These are phyloP conservation scores for Corymbia calophylla DNA, from an alignment of 441 rosid genomes.

Conservation along the genomic window DNA sequence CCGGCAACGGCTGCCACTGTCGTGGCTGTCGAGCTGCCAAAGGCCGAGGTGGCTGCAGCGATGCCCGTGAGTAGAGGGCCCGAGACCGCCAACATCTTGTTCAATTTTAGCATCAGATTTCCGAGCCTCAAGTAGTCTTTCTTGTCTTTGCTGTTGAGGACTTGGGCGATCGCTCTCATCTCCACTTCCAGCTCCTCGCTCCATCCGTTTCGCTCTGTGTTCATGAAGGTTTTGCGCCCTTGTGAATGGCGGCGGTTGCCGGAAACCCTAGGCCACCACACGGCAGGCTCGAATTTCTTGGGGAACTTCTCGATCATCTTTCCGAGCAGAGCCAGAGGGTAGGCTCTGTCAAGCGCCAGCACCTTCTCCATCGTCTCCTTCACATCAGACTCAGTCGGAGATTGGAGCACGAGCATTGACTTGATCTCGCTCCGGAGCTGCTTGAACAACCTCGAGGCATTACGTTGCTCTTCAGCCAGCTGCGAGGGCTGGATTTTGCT, in stretches of 20 bases:
- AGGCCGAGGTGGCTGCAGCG: not conserved
- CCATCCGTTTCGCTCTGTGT: not conserved
- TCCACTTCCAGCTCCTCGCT: conserved; percentile 8
- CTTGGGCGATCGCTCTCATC: conserved; percentile 3
- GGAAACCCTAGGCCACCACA: conserved; percentile 3
- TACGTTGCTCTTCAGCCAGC: conserved; percentile 13
- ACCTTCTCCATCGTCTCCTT: not conserved
- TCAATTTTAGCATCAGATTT: not conserved
- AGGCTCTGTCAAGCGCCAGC: conserved; percentile 7
- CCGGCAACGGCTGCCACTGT: not conserved
- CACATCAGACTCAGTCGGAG: not conserved
- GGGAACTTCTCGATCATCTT: conserved; percentile 14
- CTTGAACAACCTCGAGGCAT: not conserved
- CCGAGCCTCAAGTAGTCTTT: conserved; percentile 8
- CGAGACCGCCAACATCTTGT: not conserved
- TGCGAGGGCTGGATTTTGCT: conserved; percentile 12
- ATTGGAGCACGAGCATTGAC: not conserved
- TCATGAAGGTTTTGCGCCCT: not conserved
- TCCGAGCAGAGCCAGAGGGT: conserved; percentile 8
- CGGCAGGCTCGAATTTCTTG: not conserved
- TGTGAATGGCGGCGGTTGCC: not conserved
- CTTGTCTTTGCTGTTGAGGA: conserved; percentile 4
- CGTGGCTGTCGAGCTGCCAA: not conserved
- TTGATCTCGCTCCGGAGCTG: conserved; percentile 4
- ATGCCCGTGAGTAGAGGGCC: not conserved